Conservation (phyloP, 352 stramenopile genomes). For the Phytophthora niederhauseri region DNA sequence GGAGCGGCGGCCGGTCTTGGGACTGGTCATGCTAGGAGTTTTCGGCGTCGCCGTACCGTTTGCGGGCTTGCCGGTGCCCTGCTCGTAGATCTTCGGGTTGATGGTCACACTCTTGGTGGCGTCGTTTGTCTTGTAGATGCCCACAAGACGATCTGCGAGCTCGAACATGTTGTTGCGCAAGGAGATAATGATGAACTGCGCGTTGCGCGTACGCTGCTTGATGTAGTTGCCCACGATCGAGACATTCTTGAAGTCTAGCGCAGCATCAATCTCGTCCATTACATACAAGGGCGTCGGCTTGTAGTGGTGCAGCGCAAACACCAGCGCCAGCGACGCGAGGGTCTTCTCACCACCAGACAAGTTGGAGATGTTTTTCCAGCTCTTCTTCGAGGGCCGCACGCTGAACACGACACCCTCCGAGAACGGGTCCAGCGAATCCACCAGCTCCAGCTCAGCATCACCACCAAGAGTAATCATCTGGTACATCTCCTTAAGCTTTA, state of each 20-base stretch:
- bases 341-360: constrained; percentile 99
- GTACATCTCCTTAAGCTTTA: constrained; percentile 99
- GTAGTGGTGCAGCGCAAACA: constrained; percentile 99
- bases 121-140: constrained; percentile 99
- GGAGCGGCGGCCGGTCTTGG: constrained; percentile 27
- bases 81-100: constrained; percentile 93
- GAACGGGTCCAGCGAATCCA: constrained; percentile 99
- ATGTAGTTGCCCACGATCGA: constrained; percentile 99
- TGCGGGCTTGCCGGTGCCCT: constrained; percentile 28
- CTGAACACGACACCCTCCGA: constrained; percentile 99
- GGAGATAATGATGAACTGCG: constrained; percentile 99
- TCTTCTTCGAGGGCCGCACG: constrained; percentile 99
- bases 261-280: constrained; percentile 96
- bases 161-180: constrained; percentile 99
- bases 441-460: constrained; percentile 99
- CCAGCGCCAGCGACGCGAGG: constrained; percentile 97
- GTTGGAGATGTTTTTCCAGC: constrained; percentile 99
- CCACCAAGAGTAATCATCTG: constrained; percentile 98
- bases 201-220: constrained; percentile 99
- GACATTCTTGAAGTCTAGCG: constrained; percentile 99
- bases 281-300: constrained; percentile 99
- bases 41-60: constrained; percentile 24
- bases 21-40: constrained; percentile 31
- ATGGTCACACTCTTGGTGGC: constrained; percentile 99
- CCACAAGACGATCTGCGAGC: constrained; percentile 98